These are phyloP conservation scores for Didymella pomorum DNA, from an alignment of 2,329 filamentous ascomycete genomes.

Conservation along the genomic window DNA sequence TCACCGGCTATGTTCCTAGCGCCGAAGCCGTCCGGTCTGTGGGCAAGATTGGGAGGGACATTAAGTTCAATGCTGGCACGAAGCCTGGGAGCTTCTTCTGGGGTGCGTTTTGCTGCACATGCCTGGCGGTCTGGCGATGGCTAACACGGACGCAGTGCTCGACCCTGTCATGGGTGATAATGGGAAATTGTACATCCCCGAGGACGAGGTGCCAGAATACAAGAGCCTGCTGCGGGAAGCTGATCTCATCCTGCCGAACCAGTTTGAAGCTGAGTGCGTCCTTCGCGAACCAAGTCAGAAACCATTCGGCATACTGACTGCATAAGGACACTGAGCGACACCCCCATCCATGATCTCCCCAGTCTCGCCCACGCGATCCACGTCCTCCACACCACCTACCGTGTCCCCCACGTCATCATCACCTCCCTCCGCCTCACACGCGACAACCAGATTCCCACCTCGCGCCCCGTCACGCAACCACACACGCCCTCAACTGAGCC, in stretches of 20 bases:
- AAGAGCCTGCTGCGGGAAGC: conserved; percentile 80
- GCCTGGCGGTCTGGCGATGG: not conserved
- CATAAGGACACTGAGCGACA: conserved; percentile 78
- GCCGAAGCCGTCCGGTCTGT: conserved; percentile 85
- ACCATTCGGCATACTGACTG: not conserved
- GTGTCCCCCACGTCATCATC: conserved; percentile 87
- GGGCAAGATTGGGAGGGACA: conserved; percentile 81
- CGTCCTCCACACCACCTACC: conserved; percentile 76
- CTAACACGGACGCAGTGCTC: conserved; percentile 65
- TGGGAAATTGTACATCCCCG: conserved; percentile 86
- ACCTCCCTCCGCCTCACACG: conserved; percentile 80
- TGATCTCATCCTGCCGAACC: conserved; percentile 93
- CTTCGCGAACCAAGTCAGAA: not conserved
- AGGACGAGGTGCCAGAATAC: conserved; percentile 91
- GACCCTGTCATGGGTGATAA: conserved; percentile 99
- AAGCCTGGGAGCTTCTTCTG: conserved; percentile 87
- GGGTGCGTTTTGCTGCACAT: conserved; percentile 57
- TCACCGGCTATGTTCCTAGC: conserved; percentile 93
- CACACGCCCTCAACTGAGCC: conserved; percentile 30
- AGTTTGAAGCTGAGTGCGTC: conserved; percentile 92
- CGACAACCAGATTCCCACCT: conserved; percentile 55
- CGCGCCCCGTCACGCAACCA: conserved; percentile 45
- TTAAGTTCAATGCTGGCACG: conserved; percentile 70
- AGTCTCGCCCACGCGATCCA: conserved; percentile 78
- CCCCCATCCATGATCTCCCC: conserved; percentile 78